Percentiles rank a stretch among this genome's conserved stretches.
Evolutionary conservation across 345 rosid species (phyloP).

Genomic region (Gossypium australe): DNA sequence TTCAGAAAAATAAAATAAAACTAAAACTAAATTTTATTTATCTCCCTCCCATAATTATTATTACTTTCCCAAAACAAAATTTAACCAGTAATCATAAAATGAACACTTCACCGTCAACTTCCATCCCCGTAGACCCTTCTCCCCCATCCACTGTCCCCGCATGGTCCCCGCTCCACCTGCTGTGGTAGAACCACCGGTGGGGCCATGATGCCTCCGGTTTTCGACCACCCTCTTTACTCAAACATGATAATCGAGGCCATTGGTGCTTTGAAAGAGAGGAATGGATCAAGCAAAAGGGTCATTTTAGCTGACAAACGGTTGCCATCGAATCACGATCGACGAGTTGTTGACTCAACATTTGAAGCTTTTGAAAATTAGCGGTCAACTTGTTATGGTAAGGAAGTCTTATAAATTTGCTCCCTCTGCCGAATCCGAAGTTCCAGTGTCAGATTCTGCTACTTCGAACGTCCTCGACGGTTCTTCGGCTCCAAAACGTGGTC

Average conservation of each 20-base stretch:
- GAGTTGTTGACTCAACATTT: slow-evolving; percentile 55
- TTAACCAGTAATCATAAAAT: not conserved
- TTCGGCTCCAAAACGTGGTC: slow-evolving; percentile 40
- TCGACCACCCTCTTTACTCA: slow-evolving; percentile 23
- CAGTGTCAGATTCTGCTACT: slow-evolving; percentile 5
- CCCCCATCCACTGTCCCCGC: not conserved
- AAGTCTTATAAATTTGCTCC: slow-evolving; percentile 55
- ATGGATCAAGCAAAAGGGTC: slow-evolving; percentile 73
- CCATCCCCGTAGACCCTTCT: slow-evolving; percentile 9
- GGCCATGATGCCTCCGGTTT: not conserved
- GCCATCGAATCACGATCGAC: slow-evolving; percentile 33
- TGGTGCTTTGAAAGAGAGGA: slow-evolving; percentile 50
- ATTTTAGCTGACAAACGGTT: slow-evolving; percentile 39
- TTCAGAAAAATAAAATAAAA: not conserved
- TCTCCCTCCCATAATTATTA: not conserved
- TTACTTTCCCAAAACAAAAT: not conserved
- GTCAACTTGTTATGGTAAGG: slow-evolving; percentile 48
- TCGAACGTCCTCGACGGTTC: not conserved
- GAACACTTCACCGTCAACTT: not conserved
- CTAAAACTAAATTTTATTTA: not conserved
- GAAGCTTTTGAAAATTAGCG: slow-evolving; percentile 47
- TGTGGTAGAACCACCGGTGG: not conserved
- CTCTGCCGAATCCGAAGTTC: slow-evolving; percentile 26
- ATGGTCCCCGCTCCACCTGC: not conserved
- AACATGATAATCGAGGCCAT: slow-evolving; percentile 61